Percentiles rank a stretch among this genome's conserved stretches.
Conservation (phyloP, 805 yeast genomes). For the Clavispora fructus region DNA sequence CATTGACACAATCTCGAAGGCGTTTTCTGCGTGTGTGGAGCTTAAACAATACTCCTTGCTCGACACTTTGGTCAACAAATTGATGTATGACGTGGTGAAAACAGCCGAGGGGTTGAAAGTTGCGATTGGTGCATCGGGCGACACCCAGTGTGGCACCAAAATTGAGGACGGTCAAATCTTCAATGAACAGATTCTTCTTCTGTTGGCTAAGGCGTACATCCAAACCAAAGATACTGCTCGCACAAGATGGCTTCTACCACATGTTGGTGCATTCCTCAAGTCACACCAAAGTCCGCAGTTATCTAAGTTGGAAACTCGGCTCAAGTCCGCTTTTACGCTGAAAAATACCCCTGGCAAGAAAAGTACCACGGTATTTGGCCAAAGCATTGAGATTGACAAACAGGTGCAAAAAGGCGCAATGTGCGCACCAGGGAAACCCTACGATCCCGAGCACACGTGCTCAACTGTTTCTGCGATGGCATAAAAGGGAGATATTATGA, state of each 20-base stretch:
- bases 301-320: not conserved
- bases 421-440: not conserved
- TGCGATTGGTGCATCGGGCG: not conserved
- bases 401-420: not conserved
- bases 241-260: slow-evolving; percentile 12
- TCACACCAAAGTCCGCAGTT: not conserved
- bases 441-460: not conserved
- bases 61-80: slow-evolving; percentile 29
- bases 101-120: slow-evolving; percentile 5
- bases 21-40: slow-evolving; percentile 26
- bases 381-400: not conserved
- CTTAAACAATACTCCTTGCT: slow-evolving; percentile 22
- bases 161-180: slow-evolving; percentile 3
- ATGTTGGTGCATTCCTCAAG: not conserved
- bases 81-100: slow-evolving; percentile 16
- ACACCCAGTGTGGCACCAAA: not conserved
- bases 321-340: not conserved
- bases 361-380: not conserved
- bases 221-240: slow-evolving; percentile 4
- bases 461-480: not conserved
- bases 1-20: slow-evolving; percentile 18
- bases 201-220: slow-evolving; percentile 8
- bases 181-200: slow-evolving; percentile 5
- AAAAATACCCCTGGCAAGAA: not conserved
- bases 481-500: not conserved